Evolutionary conservation across 257 asterid species (phyloP).

Genomic region (Thymus quinquecostatus): DNA sequence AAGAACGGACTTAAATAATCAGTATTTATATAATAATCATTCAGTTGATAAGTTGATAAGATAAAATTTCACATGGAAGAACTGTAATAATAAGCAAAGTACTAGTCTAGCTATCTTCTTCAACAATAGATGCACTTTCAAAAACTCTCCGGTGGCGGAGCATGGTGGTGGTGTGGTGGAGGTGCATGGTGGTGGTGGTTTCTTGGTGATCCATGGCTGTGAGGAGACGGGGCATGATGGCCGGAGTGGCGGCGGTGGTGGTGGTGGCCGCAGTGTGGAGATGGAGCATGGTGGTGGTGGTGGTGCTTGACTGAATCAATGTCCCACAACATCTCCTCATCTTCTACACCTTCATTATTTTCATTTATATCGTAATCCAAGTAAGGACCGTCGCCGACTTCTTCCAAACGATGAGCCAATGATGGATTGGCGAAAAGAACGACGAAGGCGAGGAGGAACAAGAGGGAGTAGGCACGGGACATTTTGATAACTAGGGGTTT

Average conservation of each 20-base stretch:
- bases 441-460: not conserved
- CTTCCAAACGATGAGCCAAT: not conserved
- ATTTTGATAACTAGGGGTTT: not conserved
- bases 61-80: too few relatives aligned
- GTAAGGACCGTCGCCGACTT: not conserved
- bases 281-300: not conserved
- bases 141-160: not conserved
- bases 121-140: not conserved
- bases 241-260: not conserved
- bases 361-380: not conserved
- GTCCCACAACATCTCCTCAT: not conserved
- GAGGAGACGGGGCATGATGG: not conserved
- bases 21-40: too few relatives aligned
- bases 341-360: not conserved
- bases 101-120: too few relatives aligned
- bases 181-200: not conserved
- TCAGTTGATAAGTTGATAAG: too few relatives aligned
- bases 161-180: not conserved
- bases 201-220: not conserved
- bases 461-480: not conserved
- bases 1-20: too few relatives aligned
- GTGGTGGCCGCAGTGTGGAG: not conserved
- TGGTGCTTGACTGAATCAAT: constrained; percentile 9
- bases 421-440: not conserved
- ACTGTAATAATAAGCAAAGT: too few relatives aligned